Evolutionary conservation across 2,329 filamentous ascomycete genomes (phyloP), one percentile per base, ranked within the genome.

Genomic region (Apiospora aurea): DNA sequence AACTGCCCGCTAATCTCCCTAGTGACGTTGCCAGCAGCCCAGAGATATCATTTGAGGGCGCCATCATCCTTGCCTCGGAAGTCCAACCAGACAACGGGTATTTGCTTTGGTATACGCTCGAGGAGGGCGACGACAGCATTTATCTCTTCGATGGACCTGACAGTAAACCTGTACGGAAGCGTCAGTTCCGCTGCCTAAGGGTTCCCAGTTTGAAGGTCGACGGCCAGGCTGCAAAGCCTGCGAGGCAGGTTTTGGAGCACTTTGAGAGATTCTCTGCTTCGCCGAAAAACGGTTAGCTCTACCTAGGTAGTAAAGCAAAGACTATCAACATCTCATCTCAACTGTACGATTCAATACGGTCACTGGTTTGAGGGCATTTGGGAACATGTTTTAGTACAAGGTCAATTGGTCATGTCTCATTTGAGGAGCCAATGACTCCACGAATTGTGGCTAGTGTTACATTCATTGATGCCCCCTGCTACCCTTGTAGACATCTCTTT

Each of bases 191-290:
- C 57, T 64, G 57, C 10, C 4, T 64, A 29, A 41, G 57, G 34
- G 11, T 64, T 24, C 10, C 18, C 41, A 21, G 34, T 10, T 13
- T 64, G 10, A 64, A 38, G n/a, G 75, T 83, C 1, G 82, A 83
- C 72, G 81, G 82, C n/a, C 73, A 77, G 13, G 71, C 70, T 51
- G 72, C 74, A n/a, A 80, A 77, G 64, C 73, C 78, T 5, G 78
- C 83, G 5, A 72, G 68, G 10, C 64, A 47, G 14, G 81, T 77
- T 3, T 70, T 83, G 18, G 57, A 61, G 13, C 49, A 53, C 24
- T 53, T 53, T 16, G 2, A 6, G 24, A 14, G 49, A 5, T 53
- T 53, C 13, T 11, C 11, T 11, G 49, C 4, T 6, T 4, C 34
- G 51, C 47, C 47, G 24, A 29, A 57, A 7, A 49, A 6, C 24